These are phyloP conservation scores for Podaxis sp. DNA, from an alignment of 768 basidiomycete species.

Conservation along the genomic window DNA sequence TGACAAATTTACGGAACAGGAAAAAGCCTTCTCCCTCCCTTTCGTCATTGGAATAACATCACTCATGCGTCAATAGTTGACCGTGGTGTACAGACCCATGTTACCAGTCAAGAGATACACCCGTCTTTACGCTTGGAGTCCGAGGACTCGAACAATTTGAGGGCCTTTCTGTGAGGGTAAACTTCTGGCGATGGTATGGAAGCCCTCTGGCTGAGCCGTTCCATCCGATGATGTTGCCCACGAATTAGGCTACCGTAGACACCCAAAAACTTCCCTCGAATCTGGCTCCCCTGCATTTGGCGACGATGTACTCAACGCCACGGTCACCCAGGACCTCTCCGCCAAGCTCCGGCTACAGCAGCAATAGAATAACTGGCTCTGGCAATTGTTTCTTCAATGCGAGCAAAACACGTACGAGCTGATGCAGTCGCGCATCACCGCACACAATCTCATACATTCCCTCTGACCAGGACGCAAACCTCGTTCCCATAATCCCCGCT, in stretches of 20 bases:
- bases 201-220: not conserved
- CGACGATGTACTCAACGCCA: not conserved
- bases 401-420: not conserved
- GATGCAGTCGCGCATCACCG: not conserved
- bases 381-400: not conserved
- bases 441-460: not conserved
- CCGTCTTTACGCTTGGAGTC: not conserved
- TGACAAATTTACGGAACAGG: not conserved
- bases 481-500: not conserved
- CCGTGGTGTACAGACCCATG: not conserved
- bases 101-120: not conserved
- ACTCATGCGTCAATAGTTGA: too few relatives aligned
- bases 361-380: not conserved
- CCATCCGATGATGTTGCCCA: not conserved
- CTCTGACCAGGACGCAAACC: not conserved
- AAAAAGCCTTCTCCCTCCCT: not conserved
- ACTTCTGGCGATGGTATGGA: not conserved
- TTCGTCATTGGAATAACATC: not conserved
- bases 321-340: not conserved
- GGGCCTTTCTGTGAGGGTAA: not conserved
- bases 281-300: not conserved
- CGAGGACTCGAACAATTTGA: not conserved
- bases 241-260: not conserved
- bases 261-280: not conserved
- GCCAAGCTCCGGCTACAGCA: not conserved